These are phyloP conservation scores for Articulospora tetracladia DNA, from an alignment of 495 filamentous ascomycete species.

Conservation along the genomic window DNA sequence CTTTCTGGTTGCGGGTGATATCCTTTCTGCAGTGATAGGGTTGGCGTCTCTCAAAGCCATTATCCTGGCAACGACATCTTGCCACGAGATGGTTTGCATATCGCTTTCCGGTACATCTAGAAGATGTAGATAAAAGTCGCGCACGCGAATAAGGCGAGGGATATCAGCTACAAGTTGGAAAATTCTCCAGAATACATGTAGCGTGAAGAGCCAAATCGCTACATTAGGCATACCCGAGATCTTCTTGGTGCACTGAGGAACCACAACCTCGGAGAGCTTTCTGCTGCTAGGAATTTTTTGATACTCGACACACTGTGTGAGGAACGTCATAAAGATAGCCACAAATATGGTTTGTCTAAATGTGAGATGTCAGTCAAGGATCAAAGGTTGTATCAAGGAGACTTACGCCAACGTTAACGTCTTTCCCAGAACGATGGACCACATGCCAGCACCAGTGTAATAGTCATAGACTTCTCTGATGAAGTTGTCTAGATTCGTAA, in stretches of 20 bases:
- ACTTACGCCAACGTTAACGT: conserved; percentile 71
- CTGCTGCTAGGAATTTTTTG: conserved; percentile 67
- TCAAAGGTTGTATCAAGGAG: neutral
- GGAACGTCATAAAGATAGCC: conserved; percentile 77
- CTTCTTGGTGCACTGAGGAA: conserved; percentile 78
- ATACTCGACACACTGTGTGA: conserved; percentile 87
- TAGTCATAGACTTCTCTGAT: conserved; percentile 89
- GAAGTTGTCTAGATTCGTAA: conserved; percentile 87
- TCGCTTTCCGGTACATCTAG: conserved; percentile 85
- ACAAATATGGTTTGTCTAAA: conserved; percentile 72
- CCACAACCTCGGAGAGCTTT: conserved; percentile 69
- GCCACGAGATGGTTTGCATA: conserved; percentile 96
- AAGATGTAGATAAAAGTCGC: conserved; percentile 85
- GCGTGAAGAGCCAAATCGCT: conserved; percentile 78
- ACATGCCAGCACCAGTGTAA: conserved; percentile 79
- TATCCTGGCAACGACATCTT: conserved; percentile 83
- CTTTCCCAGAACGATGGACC: conserved; percentile 77
- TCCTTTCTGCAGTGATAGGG: conserved; percentile 67
- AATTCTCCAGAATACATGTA: conserved; percentile 80
- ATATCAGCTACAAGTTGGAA: conserved; percentile 74
- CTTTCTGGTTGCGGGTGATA: conserved; percentile 49
- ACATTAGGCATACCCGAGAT: conserved; percentile 81
- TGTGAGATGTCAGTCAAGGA: neutral
- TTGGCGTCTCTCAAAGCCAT: conserved; percentile 88
- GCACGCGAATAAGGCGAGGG: conserved; percentile 69